Percentiles rank a stretch among this genome's conserved stretches.
Evolutionary conservation across 495 filamentous ascomycete genomes (phyloP).

Genomic region (Podospora pseudocomata): DNA sequence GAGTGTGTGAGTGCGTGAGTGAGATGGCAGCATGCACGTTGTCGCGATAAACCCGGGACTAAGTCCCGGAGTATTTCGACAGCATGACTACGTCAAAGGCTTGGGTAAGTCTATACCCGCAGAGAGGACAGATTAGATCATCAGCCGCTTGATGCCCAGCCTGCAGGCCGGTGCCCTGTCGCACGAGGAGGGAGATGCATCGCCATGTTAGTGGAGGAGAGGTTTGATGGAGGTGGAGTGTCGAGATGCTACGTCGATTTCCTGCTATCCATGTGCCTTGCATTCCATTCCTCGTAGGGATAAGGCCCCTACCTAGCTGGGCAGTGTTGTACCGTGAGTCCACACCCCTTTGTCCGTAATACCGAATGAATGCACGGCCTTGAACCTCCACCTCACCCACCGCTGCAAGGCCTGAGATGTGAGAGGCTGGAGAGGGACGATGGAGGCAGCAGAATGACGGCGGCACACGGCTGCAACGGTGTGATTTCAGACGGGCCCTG

Average conservation of each 20-base stretch:
- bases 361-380: slow-evolving; percentile 6
- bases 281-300: slow-evolving; percentile 11
- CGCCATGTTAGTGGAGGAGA: background rate
- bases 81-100: background rate
- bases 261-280: slow-evolving; percentile 8
- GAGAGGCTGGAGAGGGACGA: slow-evolving; percentile 3
- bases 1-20: background rate
- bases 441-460: background rate
- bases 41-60: slow-evolving; percentile 3
- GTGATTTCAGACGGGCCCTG: slow-evolving; percentile 18
- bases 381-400: background rate
- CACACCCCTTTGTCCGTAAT: slow-evolving; percentile 4
- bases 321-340: slow-evolving; percentile 17
- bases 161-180: slow-evolving; percentile 22
- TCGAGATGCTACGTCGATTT: slow-evolving; percentile 14
- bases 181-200: slow-evolving; percentile 6
- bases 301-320: slow-evolving; percentile 21
- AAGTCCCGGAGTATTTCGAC: background rate
- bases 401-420: slow-evolving; percentile 2
- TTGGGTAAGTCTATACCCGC: background rate
- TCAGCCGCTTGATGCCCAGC: slow-evolving; percentile 22
- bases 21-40: slow-evolving; percentile 7
- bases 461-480: slow-evolving; percentile 18
- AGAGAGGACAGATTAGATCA: background rate
- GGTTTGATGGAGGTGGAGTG: background rate